Evolutionary conservation across 1,284 basidiomycete species (phyloP), one percentile per base, ranked within the genome.

Genomic region (Volvariella volvacea): DNA sequence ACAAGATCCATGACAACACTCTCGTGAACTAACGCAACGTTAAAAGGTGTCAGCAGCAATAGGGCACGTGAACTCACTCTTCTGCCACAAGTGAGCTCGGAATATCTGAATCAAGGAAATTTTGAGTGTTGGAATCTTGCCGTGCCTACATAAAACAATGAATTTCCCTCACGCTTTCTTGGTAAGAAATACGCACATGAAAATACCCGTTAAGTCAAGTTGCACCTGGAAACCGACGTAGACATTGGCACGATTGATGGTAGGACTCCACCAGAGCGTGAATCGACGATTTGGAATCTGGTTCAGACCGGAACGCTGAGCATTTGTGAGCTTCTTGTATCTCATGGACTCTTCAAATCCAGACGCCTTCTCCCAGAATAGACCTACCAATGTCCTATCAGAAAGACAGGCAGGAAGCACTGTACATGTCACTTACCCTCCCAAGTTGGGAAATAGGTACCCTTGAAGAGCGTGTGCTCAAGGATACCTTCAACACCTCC

Each of bases 191-290:
- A 61, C 76, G 57, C 42, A 77, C 86, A 90, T 91, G 73, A 91
- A 90, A 48, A 90, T 90, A 61, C 92, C 95, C 19, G 95, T 98
- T 52, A 98, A 67, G 74, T 98, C 95, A 41, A 98, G 79, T 60
- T 98, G 96, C 16, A 99, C 96, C 66, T 99, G 96, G 88, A 99
- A 99, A 80, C 95, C 96, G 61, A 98, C 93, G 61, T 98, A 98
- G 64, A 98, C 93, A 61, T 98, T 99, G 45, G 94, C 93, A 52
- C 94, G 89, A 68, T 98, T 98, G 72, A 98, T 93, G 1, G 90
- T 92, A 15, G 93, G 93, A 60, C 89, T 93, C 95, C 95, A 99
- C 96, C 96, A 99, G 4, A 99, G 76, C 2, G 94, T 99, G 73
- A 99, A 99, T n/a, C 95, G 89, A 82, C 96, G 93, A 64, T 99